Evolutionary conservation across 2,329 filamentous ascomycete species (phyloP).

Genomic region (Fusarium longipes): DNA sequence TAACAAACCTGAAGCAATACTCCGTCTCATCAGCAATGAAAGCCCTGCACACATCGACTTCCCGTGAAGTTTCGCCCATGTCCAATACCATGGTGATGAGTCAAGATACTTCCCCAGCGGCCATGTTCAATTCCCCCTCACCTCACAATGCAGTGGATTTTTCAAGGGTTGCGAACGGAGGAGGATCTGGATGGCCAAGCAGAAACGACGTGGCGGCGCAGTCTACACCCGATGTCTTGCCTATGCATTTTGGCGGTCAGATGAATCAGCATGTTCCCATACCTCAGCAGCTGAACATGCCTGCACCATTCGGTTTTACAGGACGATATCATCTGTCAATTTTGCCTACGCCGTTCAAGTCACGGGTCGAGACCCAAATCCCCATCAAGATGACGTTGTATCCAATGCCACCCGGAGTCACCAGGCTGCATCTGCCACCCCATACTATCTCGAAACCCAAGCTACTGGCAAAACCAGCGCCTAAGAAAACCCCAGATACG

Average conservation of each 20-base stretch:
- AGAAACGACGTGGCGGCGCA: constrained; percentile 44
- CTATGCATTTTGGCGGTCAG: constrained; percentile 44
- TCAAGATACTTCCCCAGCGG: constrained; percentile 63
- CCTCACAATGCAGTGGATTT: constrained; percentile 56
- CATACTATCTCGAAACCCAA: constrained; percentile 97
- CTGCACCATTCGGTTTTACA: constrained; percentile 48
- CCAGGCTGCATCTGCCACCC: constrained; percentile 84
- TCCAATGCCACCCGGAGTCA: constrained; percentile 78
- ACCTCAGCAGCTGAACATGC: constrained; percentile 48
- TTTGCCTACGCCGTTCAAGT: constrained; percentile 79
- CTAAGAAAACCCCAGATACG: constrained; percentile 75
- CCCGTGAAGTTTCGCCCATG: constrained; percentile 66
- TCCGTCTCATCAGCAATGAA: constrained; percentile 64
- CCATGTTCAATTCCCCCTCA: constrained; percentile 61
- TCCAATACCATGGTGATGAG: constrained; percentile 63
- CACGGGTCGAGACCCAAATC: constrained; percentile 96
- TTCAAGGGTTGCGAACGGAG: constrained; percentile 47
- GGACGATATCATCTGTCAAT: constrained; percentile 64
- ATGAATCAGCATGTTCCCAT: constrained; percentile 48
- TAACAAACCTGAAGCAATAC: constrained; percentile 58
- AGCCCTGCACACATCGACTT: constrained; percentile 59
- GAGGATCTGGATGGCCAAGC: constrained; percentile 50
- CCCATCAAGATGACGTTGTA: constrained; percentile 84
- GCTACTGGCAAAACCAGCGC: constrained; percentile 78
- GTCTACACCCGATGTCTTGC: constrained; percentile 41